Conservation (phyloP, 306 rosid species). For the Cicer yamashitae region DNA sequence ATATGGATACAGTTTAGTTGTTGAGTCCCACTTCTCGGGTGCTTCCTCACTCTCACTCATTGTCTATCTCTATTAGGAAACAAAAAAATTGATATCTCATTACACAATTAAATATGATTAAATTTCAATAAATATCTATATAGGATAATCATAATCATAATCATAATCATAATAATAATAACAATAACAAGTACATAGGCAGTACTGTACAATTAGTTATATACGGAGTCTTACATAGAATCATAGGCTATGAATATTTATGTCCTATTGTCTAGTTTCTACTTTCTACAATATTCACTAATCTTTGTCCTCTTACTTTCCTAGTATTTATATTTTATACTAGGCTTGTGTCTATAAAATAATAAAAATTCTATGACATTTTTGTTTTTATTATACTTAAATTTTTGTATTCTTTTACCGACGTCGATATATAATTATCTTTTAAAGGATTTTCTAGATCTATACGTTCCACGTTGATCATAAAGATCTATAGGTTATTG, state of each 20-base stretch:
- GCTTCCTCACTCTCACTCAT: slow-evolving; percentile 24
- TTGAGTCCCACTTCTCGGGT: slow-evolving; percentile 18
- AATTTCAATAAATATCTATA: too few relatives aligned
- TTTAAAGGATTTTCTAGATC: not conserved
- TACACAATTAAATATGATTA: not conserved
- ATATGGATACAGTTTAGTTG: not conserved
- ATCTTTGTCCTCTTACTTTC: slow-evolving; percentile 16
- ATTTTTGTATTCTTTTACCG: not conserved
- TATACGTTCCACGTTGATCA: not conserved
- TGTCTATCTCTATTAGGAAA: not conserved
- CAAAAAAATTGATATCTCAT: not conserved
- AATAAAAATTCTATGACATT: not conserved
- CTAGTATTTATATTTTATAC: slow-evolving; percentile 3
- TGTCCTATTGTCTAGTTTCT: not conserved
- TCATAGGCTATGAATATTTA: not conserved
- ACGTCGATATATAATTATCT: not conserved
- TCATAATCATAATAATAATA: not conserved
- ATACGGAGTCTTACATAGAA: slow-evolving; percentile 1
- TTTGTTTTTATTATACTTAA: slow-evolving; percentile 2
- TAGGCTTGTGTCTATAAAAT: not conserved
- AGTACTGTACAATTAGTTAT: slow-evolving; percentile 15
- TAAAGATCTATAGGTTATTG: not conserved
- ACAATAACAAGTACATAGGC: not conserved
- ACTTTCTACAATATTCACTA: not conserved
- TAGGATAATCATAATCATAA: not conserved